Conservation (phyloP, 2,329 filamentous ascomycete genomes). For the Cryphonectria carpinicola region DNA sequence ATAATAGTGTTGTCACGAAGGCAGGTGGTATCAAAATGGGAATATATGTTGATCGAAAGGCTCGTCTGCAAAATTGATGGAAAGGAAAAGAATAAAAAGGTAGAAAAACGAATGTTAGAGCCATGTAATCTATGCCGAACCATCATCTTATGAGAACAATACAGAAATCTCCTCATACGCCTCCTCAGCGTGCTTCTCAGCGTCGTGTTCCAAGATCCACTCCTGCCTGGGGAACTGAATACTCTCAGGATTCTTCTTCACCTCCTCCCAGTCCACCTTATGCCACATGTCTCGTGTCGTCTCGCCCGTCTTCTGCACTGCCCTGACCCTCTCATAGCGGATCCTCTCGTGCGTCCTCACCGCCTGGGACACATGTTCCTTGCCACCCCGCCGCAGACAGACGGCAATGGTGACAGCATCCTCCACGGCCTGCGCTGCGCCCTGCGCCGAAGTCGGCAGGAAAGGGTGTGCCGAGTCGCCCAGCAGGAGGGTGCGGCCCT, state of each 20-base stretch:
- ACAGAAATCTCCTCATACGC: slow-evolving; percentile 40
- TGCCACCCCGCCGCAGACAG: slow-evolving; percentile 43
- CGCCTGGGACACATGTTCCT: slow-evolving; percentile 43
- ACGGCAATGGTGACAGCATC: slow-evolving; percentile 42
- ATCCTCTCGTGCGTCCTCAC: slow-evolving; percentile 50
- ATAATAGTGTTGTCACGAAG: no score
- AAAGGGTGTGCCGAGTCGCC: slow-evolving; percentile 48
- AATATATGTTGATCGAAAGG: no score
- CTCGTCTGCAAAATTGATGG: no score
- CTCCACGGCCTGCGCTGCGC: slow-evolving; percentile 46
- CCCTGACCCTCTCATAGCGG: slow-evolving; percentile 48
- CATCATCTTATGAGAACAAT: neutral
- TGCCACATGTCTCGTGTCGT: slow-evolving; percentile 58
- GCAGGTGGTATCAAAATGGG: no score
- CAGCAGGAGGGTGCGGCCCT: slow-evolving; percentile 40
- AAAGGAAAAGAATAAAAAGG: no score
- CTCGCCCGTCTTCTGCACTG: slow-evolving; percentile 55
- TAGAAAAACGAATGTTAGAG: neutral
- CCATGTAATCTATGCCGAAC: neutral
- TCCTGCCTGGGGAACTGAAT: slow-evolving; percentile 54
- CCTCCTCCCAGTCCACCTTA: slow-evolving; percentile 55
- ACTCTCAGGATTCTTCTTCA: slow-evolving; percentile 50
- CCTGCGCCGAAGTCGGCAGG: slow-evolving; percentile 43
- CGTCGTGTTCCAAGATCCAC: slow-evolving; percentile 56
- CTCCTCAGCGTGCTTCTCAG: slow-evolving; percentile 49